Evolutionary conservation across 2,329 filamentous ascomycete genomes (phyloP), one percentile per base, ranked within the genome.

Genomic region (Endocalyx cinctus): DNA sequence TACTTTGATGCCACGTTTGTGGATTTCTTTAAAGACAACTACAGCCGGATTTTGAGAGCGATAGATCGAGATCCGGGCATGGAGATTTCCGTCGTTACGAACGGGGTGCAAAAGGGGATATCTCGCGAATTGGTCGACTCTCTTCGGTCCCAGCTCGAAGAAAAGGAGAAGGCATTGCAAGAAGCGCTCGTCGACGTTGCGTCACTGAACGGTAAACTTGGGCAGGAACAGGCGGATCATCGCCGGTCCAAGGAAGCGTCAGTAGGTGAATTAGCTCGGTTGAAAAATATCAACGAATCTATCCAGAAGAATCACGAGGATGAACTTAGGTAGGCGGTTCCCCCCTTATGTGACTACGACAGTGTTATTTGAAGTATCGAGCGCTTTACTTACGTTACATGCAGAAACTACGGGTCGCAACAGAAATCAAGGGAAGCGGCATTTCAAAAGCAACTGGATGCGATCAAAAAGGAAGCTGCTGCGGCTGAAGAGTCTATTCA

Each of bases 21-120:
- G 35, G 86, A 96, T 39, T 95, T 97, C 51, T 77, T 96, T 50
- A 96, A 96, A 53, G 89, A 97, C 52, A 95, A 95, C 54, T 97
- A 94, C 55, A 90, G 85, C 50, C 82, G 89, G 7, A 66, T 96
- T 37, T 67, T 83, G 25, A 79, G 87, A 42, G 85, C 87, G 11
- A 86, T 98, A 48, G 92, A 98, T 59, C 81, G 90, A 40, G 87
- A 95, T 42, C 92, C 92, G 1, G 87, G 82, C 2, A 69, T 94
- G 40, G 92, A 98, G 56, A 81, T 94, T 17, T 83, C 87, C 0
- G 76, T 92, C 10, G 70, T 88, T 36, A 73, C 81, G 27, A 87
- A 89, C 52, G 86, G 85, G 0, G 66, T 89, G 10, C 82, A 92
- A 46, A 89, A 90, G 51, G 90, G 90, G 4, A 84, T 98, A 23